Evolutionary conservation across 768 basidiomycete species (phyloP).

Genomic region (Boletus bicolor): DNA sequence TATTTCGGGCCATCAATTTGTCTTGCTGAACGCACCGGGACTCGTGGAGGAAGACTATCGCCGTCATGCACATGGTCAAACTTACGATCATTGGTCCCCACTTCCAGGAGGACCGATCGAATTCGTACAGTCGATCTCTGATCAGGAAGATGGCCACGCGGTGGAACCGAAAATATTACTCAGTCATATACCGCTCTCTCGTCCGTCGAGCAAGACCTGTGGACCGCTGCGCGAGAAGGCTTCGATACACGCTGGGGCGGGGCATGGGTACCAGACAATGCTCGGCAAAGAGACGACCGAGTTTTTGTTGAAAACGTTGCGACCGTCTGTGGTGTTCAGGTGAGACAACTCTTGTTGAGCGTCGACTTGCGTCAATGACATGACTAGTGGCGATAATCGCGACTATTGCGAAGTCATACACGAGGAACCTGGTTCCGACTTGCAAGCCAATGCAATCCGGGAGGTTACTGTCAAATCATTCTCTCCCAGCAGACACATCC

Average conservation of each 20-base stretch:
- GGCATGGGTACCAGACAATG: constrained; percentile 79
- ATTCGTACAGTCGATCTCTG: constrained; percentile 47
- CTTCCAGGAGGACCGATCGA: constrained; percentile 53
- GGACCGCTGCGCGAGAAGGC: constrained; percentile 74
- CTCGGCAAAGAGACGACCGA: constrained; percentile 75
- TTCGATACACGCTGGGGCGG: constrained; percentile 70
- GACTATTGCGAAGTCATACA: constrained; percentile 85
- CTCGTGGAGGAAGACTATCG: constrained; percentile 81
- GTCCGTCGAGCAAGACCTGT: constrained; percentile 71
- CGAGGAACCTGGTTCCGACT: constrained; percentile 30
- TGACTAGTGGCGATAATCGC: constrained; percentile 77
- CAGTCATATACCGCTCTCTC: constrained; percentile 81
- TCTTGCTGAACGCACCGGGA: constrained; percentile 75
- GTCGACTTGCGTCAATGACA: background rate
- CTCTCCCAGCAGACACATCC: constrained; percentile 69
- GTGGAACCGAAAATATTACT: constrained; percentile 53
- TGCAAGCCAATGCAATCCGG: constrained; percentile 38
- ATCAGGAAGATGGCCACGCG: constrained; percentile 30
- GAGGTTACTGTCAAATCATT: constrained; percentile 91
- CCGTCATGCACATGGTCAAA: constrained; percentile 46
- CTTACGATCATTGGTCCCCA: constrained; percentile 57
- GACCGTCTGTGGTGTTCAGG: constrained; percentile 73
- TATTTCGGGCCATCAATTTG: constrained; percentile 66
- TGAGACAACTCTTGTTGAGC: constrained; percentile 27
- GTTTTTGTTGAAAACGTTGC: constrained; percentile 67